These are phyloP conservation scores for Sanguinoderma infundibulare DNA, from an alignment of 1,284 basidiomycete genomes.

Conservation along the genomic window DNA sequence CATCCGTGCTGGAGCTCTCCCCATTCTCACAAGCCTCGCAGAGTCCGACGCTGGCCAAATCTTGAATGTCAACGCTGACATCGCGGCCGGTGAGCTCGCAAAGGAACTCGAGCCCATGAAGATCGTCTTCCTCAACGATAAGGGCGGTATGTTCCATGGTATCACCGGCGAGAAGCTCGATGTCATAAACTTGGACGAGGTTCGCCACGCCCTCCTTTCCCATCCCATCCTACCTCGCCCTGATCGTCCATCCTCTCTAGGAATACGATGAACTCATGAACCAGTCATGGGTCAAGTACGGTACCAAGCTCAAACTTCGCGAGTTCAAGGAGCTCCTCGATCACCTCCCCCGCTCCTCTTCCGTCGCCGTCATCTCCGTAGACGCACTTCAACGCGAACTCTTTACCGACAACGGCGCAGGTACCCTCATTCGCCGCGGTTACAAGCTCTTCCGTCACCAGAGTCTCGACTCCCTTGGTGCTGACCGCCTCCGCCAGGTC, in stretches of 20 bases:
- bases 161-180: constrained; percentile 94
- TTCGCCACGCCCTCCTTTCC: constrained; percentile 31
- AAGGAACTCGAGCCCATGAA: constrained; percentile 98
- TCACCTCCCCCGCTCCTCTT: constrained; percentile 96
- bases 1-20: constrained; percentile 91
- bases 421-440: constrained; percentile 95
- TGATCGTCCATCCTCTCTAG: constrained; percentile 40
- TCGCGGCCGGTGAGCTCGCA: constrained; percentile 93
- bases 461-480: constrained; percentile 83
- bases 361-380: constrained; percentile 97
- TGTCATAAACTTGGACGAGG: constrained; percentile 98
- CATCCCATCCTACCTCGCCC: not conserved
- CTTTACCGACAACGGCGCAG: constrained; percentile 98
- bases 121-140: constrained; percentile 98
- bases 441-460: constrained; percentile 96
- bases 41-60: constrained; percentile 94
- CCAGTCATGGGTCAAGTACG: constrained; percentile 99
- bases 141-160: constrained; percentile 97
- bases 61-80: constrained; percentile 95
- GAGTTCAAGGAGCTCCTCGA: constrained; percentile 99
- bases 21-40: constrained; percentile 91
- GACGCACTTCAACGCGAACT: constrained; percentile 96
- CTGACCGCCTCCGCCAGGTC: constrained; percentile 92
- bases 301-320: constrained; percentile 98
- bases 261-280: constrained; percentile 98